A percentile compares a stretch with the other conserved stretches of the same genome.
phyloP scores from a whole-genome alignment of 2,329 filamentous ascomycete genomes.

The Botrytis hyacinthi region DNA sequence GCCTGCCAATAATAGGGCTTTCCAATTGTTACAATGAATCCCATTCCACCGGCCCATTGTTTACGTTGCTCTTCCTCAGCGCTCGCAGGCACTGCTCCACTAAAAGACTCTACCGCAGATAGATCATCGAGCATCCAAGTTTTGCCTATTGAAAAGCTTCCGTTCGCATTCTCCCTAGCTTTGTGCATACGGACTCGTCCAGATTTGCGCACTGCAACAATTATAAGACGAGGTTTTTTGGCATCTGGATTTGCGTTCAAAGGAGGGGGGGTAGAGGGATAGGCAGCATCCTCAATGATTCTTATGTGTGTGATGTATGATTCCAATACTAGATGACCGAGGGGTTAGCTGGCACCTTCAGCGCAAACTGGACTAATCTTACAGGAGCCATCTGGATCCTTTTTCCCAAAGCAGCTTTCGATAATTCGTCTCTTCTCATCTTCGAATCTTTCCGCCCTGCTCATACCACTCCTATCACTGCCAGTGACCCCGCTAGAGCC shows the following conservation, averaged over 20 bases:
- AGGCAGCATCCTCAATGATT: constrained; percentile 80
- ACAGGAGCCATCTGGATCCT: constrained; percentile 83
- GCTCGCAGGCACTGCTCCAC: constrained; percentile 56
- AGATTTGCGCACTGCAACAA: constrained; percentile 88
- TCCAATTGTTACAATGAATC: constrained; percentile 83
- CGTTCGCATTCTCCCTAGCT: constrained; percentile 90
- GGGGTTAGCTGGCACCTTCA: constrained; percentile 27
- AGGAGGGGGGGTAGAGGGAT: constrained; percentile 81
- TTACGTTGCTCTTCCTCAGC: constrained; percentile 60
- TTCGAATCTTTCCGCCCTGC: constrained; percentile 79
- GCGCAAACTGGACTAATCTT: constrained; percentile 33
- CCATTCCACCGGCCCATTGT: constrained; percentile 77
- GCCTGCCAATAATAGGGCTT: constrained; percentile 99
- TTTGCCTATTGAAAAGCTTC: constrained; percentile 95
- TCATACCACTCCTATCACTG: constrained; percentile 34
- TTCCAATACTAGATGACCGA: constrained; percentile 62
- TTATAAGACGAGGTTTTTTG: constrained; percentile 88
- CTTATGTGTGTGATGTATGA: constrained; percentile 98
- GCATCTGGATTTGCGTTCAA: constrained; percentile 69
- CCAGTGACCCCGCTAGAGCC: constrained; percentile 38
- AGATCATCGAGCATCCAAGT: constrained; percentile 97
- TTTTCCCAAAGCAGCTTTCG: constrained; percentile 90
- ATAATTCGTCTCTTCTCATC: constrained; percentile 95
- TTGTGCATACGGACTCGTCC: constrained; percentile 95
- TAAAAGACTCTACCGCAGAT: constrained; percentile 77